Base-by-base conservation (phyloP, 768 basidiomycete genomes). In the Mycena haematopus region DNA sequence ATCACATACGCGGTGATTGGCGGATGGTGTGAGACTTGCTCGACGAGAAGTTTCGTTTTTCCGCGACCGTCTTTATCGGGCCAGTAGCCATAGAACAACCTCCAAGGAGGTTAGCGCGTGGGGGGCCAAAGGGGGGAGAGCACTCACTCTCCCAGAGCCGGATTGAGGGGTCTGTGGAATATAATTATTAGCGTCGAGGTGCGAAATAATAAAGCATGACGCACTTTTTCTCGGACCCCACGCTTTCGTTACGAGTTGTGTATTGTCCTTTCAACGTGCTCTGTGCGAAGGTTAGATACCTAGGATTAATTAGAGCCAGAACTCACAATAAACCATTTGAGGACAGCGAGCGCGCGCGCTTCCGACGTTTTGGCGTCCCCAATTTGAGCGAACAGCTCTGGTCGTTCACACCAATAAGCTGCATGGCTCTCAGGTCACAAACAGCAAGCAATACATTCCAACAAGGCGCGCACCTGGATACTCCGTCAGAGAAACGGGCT, bases 391-490 rank as follows among this genome's bases (percentile, higher is more conserved):
- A 99, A 98, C 56, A 95, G 79, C 56, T 89, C 89, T 27, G 95
- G 95, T 53, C 92, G 91, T 74, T 99, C 96, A 72, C 95, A 93
- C 96, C 96, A 99, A 76, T 99, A 97, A 0, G 95, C 95, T 93
- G 66, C 56, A 52, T 42, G 58, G n/a, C 25, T 33, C 55, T 59
- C 35, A 40, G 52, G 44, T 42, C 50, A 67, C 57, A 17, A 36
- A 35, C 45, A 47, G 53, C 45, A 62, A 62, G 35, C 53, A 45
- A 47, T 31, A 49, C 35, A 63, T 53, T 25, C 17, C 24, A 11
- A 14, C 13, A 40, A 21, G 14, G 49, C 15, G 73, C 85, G 62
- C 62, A 93, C 92, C 90, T 63, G 94, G 93, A 72, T 92, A 97
- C 75, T 96, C 95, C 0, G 95, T 96, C 53, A 96, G 83, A 2